Evolutionary conservation across 2,329 filamentous ascomycete species (phyloP), one percentile per base, ranked within the genome.

Genomic region (Chrysosphaeria jannelii): DNA sequence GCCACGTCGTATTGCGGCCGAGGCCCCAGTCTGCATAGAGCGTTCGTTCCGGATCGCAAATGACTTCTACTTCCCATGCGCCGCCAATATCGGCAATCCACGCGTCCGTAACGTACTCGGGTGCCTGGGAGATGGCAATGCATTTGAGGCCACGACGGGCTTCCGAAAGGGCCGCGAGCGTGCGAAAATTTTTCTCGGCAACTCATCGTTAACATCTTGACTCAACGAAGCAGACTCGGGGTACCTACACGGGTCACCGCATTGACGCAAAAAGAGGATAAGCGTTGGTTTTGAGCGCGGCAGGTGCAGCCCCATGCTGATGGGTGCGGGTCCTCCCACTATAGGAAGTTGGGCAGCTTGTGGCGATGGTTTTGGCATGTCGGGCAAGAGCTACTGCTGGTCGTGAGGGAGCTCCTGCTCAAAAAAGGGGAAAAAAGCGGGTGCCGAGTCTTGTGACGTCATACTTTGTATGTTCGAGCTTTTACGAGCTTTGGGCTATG

Each of bases 211-310:
- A n/a, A 22, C 18, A 5, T 5, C n/a, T 18, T 18, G 16, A 18
- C 16, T 18, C n/a, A 7, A 18, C 7, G n/a, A 18, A 18, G 7
- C 7, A n/a, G 7, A n/a, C n/a, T 7, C 7, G n/a, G n/a, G n/a
- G 7, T 7, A n/a, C 14, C 7, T 52, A 69, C 68, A 72, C 8
- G 68, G 68, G 44, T 67, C 72, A 16, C 68, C 69, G 37, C 67
- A 75, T 38, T 75, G 67, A 16, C 69, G 51, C 5, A 76, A 48
- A 35, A 76, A 76, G 10, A 60, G 52, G 11, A 76, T 42, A 2
- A 76, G 37, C 0, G 54, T 57, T 1, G 61, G 59, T 33, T 56
- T 60, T 13, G 45, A 43, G 20, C 47, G 40, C 1, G 56, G 52
- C n/a, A 69, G 40, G 6, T 37, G 36, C 5, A 72, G 43, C 28